Evolutionary conservation across 1,139 yeast genomes (phyloP), one percentile per base, ranked within the genome.

Genomic region (Taphrina wiesneri): DNA sequence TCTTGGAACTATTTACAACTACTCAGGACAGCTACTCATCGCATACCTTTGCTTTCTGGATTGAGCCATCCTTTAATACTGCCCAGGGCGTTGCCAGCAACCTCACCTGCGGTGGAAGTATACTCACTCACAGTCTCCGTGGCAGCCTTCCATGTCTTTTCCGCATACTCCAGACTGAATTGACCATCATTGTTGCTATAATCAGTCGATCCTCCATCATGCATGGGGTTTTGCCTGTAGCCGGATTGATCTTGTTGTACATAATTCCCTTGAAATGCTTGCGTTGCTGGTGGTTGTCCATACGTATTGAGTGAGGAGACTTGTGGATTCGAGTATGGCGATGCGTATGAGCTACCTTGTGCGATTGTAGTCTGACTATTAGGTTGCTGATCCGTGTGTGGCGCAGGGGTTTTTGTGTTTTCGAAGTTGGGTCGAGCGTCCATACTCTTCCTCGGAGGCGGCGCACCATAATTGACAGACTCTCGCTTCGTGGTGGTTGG

Each of bases 141-240:
- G 7, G 59, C 59, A 2, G 59, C 23, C 46, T 36, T 39, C 59
- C 59, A 54, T 26, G 59, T 32, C 23, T 26, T 17, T 25, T 39
- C 59, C 23, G 59, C 59, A 39, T 39, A 39, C 23, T 36, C 59
- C 13, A 25, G 34, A 19, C 21, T 25, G 21, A n/a, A 30, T 21
- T 49, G 28, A 2, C 57, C 64, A 25, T 59, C 56, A 13, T 15
- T 39, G 21, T 17, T 17, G 17, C 6, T 36, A n/a, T 60, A 60
- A 23, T 60, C 64, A 4, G 57, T 51, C 11, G 51, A 30, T 2
- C 56, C 57, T 11, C 64, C 64, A 54, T 60, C 57, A 43, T 60
- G 57, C 3, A 51, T 25, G 19, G 64, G 39, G 51, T 53, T 60
- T 34, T 60, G 64, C 13, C 57, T 36, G 23, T 60, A 60, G 28